phyloP scores from a whole-genome alignment of 306 rosid genomes.

The Gynostemma pentaphyllum region DNA sequence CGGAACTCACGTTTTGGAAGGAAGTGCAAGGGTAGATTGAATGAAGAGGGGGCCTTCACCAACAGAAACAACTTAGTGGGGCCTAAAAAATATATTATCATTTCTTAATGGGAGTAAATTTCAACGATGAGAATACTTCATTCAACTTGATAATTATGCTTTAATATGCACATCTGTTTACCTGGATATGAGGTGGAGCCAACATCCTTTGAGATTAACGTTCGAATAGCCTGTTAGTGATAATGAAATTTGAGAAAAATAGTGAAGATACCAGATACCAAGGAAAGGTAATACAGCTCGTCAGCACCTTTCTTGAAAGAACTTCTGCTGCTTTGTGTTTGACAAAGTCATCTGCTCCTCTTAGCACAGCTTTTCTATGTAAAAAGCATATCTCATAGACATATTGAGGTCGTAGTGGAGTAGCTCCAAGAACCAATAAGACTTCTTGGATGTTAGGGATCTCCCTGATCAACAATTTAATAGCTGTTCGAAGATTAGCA shows the following conservation, averaged over 20 bases:
- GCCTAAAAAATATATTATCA: slow-evolving; percentile 29
- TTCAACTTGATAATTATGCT: neutral
- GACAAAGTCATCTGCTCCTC: slow-evolving; percentile 30
- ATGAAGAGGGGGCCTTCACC: slow-evolving; percentile 73
- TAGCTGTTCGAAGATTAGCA: slow-evolving; percentile 39
- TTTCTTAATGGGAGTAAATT: slow-evolving; percentile 9
- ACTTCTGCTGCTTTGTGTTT: slow-evolving; percentile 56
- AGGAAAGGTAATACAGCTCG: slow-evolving; percentile 1
- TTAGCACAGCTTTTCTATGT: slow-evolving; percentile 13
- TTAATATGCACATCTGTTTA: slow-evolving; percentile 8
- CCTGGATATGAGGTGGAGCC: slow-evolving; percentile 74
- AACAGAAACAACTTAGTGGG: slow-evolving; percentile 59
- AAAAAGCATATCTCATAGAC: slow-evolving; percentile 52
- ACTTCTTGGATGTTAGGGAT: slow-evolving; percentile 27
- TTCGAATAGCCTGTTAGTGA: slow-evolving; percentile 61
- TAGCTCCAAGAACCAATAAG: slow-evolving; percentile 64
- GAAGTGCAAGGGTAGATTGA: slow-evolving; percentile 68
- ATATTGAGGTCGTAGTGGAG: slow-evolving; percentile 60
- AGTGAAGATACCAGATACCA: neutral
- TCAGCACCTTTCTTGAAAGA: slow-evolving; percentile 66
- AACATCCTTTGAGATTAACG: slow-evolving; percentile 55
- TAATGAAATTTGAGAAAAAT: slow-evolving; percentile 14
- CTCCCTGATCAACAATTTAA: slow-evolving; percentile 41
- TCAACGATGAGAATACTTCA: neutral
- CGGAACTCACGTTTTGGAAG: slow-evolving; percentile 84